Base-by-base conservation (phyloP, 176 grass and related monocot genomes). In the Otatea glauca region DNA sequence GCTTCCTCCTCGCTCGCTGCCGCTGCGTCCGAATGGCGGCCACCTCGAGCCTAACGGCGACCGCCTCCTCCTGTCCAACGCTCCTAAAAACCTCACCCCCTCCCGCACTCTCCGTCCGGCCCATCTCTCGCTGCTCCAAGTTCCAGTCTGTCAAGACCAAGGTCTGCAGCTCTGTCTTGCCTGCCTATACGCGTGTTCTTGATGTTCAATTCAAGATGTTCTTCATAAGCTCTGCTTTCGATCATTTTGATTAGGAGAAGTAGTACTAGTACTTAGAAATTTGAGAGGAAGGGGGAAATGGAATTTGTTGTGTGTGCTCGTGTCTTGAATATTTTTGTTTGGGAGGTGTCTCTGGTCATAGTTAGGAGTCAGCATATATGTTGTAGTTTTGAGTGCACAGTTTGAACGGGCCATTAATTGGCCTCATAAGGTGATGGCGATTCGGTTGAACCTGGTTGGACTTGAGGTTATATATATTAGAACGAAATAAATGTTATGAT, bases 141-240 rank as follows among this genome's bases (percentile, higher is more conserved):
- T 35, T 77, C 60, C 82, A 80, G 6, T 90, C 82, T 79, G 63
- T 94, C 90, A 90, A 69, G 82, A 35, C 74, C 70, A 92, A 94
- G 88, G 92, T 92, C 49, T 68, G 88, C 12, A 35, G 5, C 38
- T 56, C 44, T 43, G 47, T 35, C 35, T 73, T 48, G 12, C 72
- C 29, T 15, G 13, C 18, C 35, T 76, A n/a, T 59, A 24, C 6
- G 18, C 5, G 18, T 75, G 49, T 76, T 54, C 24, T 69, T 74
- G 35, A 9, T 43, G 43, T 56, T 72, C 16, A 13, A 15, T 6
- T 56, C 10, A 15, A 29, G 10, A 58, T 58, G 51, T 34, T 65
- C 62, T 65, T 35, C 43, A 6, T 3, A 47, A 47, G 3, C 8
- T 15, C 24, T 63, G 23, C 4, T 43, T 18, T 75, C 49, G 11